Percentiles rank a stretch among this genome's conserved stretches.
Evolutionary conservation across 805 yeast species (phyloP).

Genomic region (Cyberlindnera mississippiensis): DNA sequence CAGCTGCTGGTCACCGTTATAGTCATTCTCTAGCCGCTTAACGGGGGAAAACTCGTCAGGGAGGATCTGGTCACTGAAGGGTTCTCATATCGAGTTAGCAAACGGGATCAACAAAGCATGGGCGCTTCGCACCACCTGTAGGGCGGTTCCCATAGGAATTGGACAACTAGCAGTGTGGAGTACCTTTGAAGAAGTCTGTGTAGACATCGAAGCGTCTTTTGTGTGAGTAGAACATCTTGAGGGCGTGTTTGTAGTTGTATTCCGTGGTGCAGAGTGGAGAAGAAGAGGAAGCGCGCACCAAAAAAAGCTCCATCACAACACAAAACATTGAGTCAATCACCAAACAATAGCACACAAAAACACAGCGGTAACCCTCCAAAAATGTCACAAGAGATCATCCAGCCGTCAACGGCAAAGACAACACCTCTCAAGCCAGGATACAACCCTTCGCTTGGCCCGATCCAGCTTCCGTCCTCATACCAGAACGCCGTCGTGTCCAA

Average conservation of each 20-base stretch:
- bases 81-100: neutral
- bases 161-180: neutral
- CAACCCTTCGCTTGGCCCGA: constrained; percentile 29
- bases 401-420: constrained; percentile 23
- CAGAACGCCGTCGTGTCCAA: constrained; percentile 15
- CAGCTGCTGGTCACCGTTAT: neutral
- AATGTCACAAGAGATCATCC: constrained; percentile 21
- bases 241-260: constrained; percentile 1
- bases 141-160: neutral
- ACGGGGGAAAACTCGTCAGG: neutral
- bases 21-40: neutral
- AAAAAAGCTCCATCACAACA: neutral
- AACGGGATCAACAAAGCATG: neutral
- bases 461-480: constrained; percentile 26
- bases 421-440: constrained; percentile 22
- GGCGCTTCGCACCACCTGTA: neutral
- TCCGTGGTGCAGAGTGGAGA: neutral
- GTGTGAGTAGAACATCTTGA: constrained; percentile 19
- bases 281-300: neutral
- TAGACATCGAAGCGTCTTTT: constrained; percentile 23
- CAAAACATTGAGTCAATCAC: no score
- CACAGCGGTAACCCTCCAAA: neutral
- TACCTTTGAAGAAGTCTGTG: constrained; percentile 24
- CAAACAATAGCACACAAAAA: no score
- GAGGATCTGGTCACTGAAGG: constrained; percentile 1